Base-by-base conservation (phyloP, 1,284 basidiomycete species). In the Naganishia liquefaciens region DNA sequence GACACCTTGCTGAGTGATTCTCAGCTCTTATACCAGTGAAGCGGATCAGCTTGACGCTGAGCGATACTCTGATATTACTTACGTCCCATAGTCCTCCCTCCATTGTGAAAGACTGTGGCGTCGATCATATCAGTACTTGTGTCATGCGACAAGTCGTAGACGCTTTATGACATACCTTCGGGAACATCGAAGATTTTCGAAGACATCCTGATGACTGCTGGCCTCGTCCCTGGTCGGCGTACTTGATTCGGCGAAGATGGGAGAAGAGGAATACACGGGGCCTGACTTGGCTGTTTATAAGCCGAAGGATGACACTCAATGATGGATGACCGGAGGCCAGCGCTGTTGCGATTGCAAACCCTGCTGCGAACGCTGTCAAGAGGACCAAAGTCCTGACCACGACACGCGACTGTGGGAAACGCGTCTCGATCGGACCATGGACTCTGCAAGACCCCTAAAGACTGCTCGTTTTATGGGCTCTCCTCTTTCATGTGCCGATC, bases 1-100 rank as follows among this genome's bases (percentile, higher is more conserved):
- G 80, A 97, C 88, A 57, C 93, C 94, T 71, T 87, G 90, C 28
- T 84, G 75, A 23, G 91, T 92, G 71, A 97, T 84, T 71, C 93
- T 89, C 63, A 97, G 85, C 80, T 93, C 93, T 95, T 50, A n/a
- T 37, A 54, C 39, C 19, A 4, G n/a, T 3, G 5, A 21, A 15
- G 2, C 2, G 15, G 9, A 15, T 55, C 11, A 54, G 43, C 17
- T 25, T 23, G 33, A 13, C 33, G 9, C 13, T 7, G 13, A 13
- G 33, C 33, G 33, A 10, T 7, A 13, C 13, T 3, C 5, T n/a
- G 51, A 9, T 5, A 10, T 9, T 15, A 50, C 57, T 60, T 33
- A 60, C 57, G 57, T 21, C 57, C 57, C 57, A 60, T 60, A 23
- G 23, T 27, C 33, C 40, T 60, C 46, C 57, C 57, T 49, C 57